These are phyloP conservation scores for Euphorbia lathyris DNA, from an alignment of 345 rosid species.

Conservation along the genomic window DNA sequence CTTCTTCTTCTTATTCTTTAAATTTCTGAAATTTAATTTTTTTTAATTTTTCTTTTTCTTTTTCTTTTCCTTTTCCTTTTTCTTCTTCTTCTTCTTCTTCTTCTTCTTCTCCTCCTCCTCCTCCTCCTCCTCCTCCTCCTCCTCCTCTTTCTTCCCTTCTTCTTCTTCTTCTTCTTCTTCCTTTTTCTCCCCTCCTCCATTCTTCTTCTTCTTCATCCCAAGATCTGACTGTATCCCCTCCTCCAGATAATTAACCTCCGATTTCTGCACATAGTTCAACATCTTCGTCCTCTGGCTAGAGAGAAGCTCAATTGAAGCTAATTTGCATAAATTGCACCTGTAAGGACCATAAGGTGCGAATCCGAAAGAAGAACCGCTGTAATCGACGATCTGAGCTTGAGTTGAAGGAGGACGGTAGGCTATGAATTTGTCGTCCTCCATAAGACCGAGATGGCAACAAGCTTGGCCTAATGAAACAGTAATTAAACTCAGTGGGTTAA, in stretches of 20 bases:
- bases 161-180: too few relatives aligned
- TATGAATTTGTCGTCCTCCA: constrained; percentile 66
- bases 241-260: constrained; percentile 4
- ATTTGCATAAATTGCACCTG: constrained; percentile 12
- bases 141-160: too few relatives aligned
- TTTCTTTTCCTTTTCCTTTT: too few relatives aligned
- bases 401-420: constrained; percentile 11
- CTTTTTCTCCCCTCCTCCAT: too few relatives aligned
- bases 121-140: too few relatives aligned
- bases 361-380: constrained; percentile 10
- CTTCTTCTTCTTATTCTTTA: too few relatives aligned
- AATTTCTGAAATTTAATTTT: too few relatives aligned
- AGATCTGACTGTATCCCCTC: too few relatives aligned
- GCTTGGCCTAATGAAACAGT: constrained; percentile 55
- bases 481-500: not conserved
- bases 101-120: too few relatives aligned
- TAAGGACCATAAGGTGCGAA: constrained; percentile 22
- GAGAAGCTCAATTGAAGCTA: constrained; percentile 10
- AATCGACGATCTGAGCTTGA: constrained; percentile 15
- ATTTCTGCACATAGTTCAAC: not conserved
- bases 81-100: too few relatives aligned
- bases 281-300: constrained; percentile 12
- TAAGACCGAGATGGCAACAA: constrained; percentile 81
- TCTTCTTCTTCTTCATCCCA: too few relatives aligned
- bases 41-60: too few relatives aligned